A percentile compares a stretch with the other conserved stretches of the same genome.
These are phyloP conservation scores for Suillus variegatus DNA, from an alignment of 768 basidiomycete genomes.

Conservation along the genomic window DNA sequence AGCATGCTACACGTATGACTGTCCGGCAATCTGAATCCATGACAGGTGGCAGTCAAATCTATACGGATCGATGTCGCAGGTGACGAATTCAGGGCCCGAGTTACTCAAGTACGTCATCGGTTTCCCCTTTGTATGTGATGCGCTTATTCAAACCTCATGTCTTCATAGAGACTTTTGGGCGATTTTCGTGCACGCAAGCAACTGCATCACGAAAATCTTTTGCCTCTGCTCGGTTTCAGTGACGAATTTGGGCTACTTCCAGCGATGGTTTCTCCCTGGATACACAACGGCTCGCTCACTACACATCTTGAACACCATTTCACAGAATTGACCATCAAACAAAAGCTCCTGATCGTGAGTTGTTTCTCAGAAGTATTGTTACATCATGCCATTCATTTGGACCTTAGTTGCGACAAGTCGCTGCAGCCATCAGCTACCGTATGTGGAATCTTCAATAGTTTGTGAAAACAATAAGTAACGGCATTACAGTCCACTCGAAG, in stretches of 20 bases:
- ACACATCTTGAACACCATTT: slow-evolving; percentile 21
- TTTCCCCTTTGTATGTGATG: neutral
- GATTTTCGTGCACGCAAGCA: slow-evolving; percentile 28
- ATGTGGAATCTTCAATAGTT: neutral
- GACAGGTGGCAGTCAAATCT: slow-evolving; percentile 12
- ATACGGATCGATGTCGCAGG: slow-evolving; percentile 6
- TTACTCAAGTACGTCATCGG: slow-evolving; percentile 2
- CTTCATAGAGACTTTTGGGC: slow-evolving; percentile 14
- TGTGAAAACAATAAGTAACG: neutral
- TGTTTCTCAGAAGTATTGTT: neutral
- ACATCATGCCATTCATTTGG: neutral
- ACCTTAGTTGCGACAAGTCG: slow-evolving; percentile 8
- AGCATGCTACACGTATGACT: neutral
- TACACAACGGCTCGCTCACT: slow-evolving; percentile 30
- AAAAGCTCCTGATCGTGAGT: slow-evolving; percentile 21
- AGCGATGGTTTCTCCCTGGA: slow-evolving; percentile 38
- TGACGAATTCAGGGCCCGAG: slow-evolving; percentile 3
- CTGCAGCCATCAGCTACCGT: slow-evolving; percentile 19
- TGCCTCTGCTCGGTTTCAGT: slow-evolving; percentile 30
- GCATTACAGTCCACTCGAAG: neutral
- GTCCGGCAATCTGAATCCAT: neutral
- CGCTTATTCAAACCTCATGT: neutral
- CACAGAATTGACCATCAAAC: slow-evolving; percentile 7
- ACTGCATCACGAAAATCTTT: slow-evolving; percentile 28
- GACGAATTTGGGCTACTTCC: slow-evolving; percentile 31